Evolutionary conservation across 2,329 filamentous ascomycete species (phyloP).

Genomic region (Blumeria graminis): DNA sequence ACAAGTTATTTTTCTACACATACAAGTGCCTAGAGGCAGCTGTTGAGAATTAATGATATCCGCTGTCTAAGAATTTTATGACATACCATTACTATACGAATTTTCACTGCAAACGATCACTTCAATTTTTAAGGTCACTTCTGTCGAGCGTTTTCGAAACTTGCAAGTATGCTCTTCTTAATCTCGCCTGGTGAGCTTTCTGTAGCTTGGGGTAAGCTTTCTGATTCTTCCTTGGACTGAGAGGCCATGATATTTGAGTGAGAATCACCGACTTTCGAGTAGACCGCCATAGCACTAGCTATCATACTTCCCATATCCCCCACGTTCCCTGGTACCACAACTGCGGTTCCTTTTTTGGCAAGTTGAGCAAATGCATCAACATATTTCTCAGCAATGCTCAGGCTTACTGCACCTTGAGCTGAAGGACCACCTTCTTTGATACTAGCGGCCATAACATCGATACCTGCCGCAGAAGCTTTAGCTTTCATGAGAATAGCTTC

Average conservation of each 20-base stretch:
- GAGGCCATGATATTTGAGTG: conserved; percentile 40
- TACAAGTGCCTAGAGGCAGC: too few species aligned
- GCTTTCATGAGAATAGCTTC: conserved; percentile 80
- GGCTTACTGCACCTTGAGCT: conserved; percentile 62
- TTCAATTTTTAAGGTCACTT: too few species aligned
- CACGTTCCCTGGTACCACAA: conserved; percentile 90
- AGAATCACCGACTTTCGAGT: conserved; percentile 70
- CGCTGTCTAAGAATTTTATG: too few species aligned
- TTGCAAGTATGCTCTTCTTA: conserved; percentile 23
- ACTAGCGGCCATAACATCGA: conserved; percentile 58
- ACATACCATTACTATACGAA: too few species aligned
- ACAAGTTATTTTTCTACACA: too few species aligned
- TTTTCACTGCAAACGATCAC: too few species aligned
- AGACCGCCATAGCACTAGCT: conserved; percentile 81
- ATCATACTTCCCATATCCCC: conserved; percentile 95
- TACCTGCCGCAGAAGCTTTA: conserved; percentile 62
- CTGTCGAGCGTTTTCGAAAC: conserved; percentile 19
- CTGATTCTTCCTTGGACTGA: conserved; percentile 10
- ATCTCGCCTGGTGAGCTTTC: conserved; percentile 17
- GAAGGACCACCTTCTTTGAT: conserved; percentile 50
- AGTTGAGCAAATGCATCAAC: conserved; percentile 84
- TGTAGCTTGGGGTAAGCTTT: conserved; percentile 8
- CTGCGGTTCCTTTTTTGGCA: conserved; percentile 82
- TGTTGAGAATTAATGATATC: too few species aligned
- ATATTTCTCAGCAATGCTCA: conserved; percentile 91